phyloP scores from a whole-genome alignment of 2,329 filamentous ascomycete species.

The Colletotrichum siamense region DNA sequence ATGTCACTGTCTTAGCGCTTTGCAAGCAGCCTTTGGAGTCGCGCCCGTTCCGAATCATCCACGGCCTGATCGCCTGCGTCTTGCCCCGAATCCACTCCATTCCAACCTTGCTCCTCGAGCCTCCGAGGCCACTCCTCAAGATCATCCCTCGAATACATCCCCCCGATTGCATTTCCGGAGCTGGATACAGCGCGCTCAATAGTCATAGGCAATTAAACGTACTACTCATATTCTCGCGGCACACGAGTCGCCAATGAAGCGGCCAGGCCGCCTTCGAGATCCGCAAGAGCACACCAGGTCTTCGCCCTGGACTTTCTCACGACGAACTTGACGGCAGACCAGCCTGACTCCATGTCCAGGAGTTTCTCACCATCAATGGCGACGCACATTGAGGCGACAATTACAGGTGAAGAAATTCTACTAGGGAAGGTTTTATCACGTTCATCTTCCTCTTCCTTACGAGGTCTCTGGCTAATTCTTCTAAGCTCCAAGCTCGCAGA shows the following conservation, averaged over 20 bases:
- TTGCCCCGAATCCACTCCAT: neutral
- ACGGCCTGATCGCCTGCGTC: neutral
- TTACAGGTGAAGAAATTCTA: neutral
- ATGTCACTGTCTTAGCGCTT: neutral
- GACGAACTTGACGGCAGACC: neutral
- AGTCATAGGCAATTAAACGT: neutral
- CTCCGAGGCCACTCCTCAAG: neutral
- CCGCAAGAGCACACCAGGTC: neutral
- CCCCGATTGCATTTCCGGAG: neutral
- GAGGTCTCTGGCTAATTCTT: neutral
- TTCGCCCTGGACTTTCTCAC: neutral
- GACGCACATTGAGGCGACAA: neutral
- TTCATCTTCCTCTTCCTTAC: neutral
- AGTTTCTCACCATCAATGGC: neutral
- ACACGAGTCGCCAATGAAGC: neutral
- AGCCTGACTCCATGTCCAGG: neutral
- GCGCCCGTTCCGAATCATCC: neutral
- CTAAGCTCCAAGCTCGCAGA: neutral
- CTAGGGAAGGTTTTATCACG: neutral
- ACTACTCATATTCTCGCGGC: neutral
- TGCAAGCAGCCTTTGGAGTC: neutral
- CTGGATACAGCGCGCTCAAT: neutral
- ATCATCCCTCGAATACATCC: neutral
- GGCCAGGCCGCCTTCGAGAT: neutral
- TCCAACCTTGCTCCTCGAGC: neutral